Base-by-base conservation (phyloP, 352 stramenopile species). In the Phytopythium sindhum region DNA sequence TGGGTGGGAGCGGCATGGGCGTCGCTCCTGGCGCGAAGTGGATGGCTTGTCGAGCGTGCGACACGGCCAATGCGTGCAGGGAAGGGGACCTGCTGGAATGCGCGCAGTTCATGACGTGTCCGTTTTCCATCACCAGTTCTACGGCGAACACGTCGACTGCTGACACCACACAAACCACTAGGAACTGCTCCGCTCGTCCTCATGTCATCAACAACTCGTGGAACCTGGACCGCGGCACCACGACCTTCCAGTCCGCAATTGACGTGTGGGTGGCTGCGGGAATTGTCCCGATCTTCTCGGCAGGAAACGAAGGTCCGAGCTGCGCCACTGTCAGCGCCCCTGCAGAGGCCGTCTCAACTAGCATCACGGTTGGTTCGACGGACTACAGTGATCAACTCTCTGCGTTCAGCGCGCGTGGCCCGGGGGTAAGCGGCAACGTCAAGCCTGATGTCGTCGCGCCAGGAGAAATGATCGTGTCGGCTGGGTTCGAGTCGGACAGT, bases 151-250 rank as follows among this genome's bases (percentile, higher is more conserved):
- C 26, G 1, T 26, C 29, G 7, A 17, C 19, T 39, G 35, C 53
- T 65, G 8, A 59, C 66, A 39, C 51, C 42, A 57, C 65, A 21
- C 61, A 68, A 57, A 57, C 44, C 29, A 64, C 72, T 41, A 70
- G 52, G 5, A 73, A 80, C 44, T 85, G 76, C 66, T 67, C 64
- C 39, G 69, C 76, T 64, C 74, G 72, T 12, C 77, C 79, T n/a
- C 73, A 86, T 50, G 71, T 88, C n/a, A 68, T 88, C 67, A 88
- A 81, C 69, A 85, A 85, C 61, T 84, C 74, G 54, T 88, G 79
- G 79, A 84, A 81, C 64, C 67, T 79, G 37, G 79, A 88, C 47
- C 67, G 65, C 19, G 61, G 61, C 3, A 41, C 64, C 29, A 60
- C 68, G 0, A 59, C 59, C 3, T 69, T 67, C 42, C 56, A 72